These are phyloP conservation scores for Margaritispora aquatica DNA, from an alignment of 495 filamentous ascomycete species.

Conservation along the genomic window DNA sequence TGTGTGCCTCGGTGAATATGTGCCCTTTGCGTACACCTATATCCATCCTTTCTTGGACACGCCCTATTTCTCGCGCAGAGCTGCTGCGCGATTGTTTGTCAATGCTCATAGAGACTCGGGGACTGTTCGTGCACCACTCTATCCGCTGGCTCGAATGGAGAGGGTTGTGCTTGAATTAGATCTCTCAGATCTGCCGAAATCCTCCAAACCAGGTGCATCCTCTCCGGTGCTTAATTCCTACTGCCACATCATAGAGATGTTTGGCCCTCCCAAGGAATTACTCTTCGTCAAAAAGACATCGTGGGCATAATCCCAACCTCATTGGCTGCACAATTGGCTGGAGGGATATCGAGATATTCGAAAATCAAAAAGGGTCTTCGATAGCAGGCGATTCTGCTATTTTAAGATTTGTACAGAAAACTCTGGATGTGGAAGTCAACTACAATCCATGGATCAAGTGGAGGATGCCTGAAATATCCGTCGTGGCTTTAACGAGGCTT, in stretches of 20 bases:
- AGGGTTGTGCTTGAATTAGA: background rate
- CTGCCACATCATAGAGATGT: background rate
- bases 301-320: background rate
- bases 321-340: background rate
- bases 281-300: background rate
- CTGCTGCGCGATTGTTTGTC: background rate
- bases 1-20: slow-evolving; percentile 5
- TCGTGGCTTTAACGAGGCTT: background rate
- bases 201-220: background rate
- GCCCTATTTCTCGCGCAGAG: slow-evolving; percentile 3
- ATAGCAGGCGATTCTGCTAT: background rate
- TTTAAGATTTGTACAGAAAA: background rate
- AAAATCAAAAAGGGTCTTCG: background rate
- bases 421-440: background rate
- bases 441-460: background rate
- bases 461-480: background rate
- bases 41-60: slow-evolving; percentile 8
- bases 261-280: background rate
- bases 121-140: background rate
- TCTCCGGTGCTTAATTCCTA: background rate
- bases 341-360: background rate
- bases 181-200: background rate
- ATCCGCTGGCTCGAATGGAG: background rate
- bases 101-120: background rate
- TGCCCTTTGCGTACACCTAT: slow-evolving; percentile 8